Base-by-base conservation (phyloP, 1,284 basidiomycete species). In the Puccinia polysora region DNA sequence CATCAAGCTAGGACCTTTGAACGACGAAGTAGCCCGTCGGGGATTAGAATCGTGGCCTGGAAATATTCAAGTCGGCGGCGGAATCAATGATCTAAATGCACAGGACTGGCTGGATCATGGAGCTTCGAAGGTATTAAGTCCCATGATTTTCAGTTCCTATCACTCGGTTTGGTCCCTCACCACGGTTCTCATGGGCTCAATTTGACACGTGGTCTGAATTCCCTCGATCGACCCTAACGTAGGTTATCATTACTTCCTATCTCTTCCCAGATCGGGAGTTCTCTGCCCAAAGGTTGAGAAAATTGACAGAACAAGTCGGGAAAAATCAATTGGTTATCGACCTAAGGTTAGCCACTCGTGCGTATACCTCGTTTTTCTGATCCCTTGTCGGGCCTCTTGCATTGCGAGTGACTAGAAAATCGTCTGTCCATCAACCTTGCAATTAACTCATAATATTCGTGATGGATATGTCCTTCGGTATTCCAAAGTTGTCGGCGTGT, bases 221-320 rank as follows among this genome's bases (percentile, higher is more conserved):
- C 3, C 15, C 5, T 49, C 20, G 10, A 7, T 45, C 36, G 8
- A 38, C 34, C 30, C 32, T 63, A 14, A 2, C 12, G 10, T 76
- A 96, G 92, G 87, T 97, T 74, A 97, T 99, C 73, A 90, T 99
- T 32, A 99, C 96, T 2, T 97, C 93, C 7, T 93, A 88, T 80
- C 86, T 99, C 25, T 99, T 99, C 77, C 95, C 95, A 0, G 81
- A 82, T 8, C 88, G 83, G 25, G 86, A 84, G 73, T 97, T 98
- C 81, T 88, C 88, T 20, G 79, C 89, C 67, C 85, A 88, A 49
- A 82, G 91, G 56, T 82, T 99, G 23, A 80, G 86, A 75, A 81
- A 80, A 0, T 81, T 98, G 12, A 86, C 86, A 2, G 78, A 82
- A n/a, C 80, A 82, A 1, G 85, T 94, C 2, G 91, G 91, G 0